A percentile compares a stretch with the other conserved stretches of the same genome.
Conservation (phyloP, 768 basidiomycete genomes). For the Glaciozyma antarctica region DNA sequence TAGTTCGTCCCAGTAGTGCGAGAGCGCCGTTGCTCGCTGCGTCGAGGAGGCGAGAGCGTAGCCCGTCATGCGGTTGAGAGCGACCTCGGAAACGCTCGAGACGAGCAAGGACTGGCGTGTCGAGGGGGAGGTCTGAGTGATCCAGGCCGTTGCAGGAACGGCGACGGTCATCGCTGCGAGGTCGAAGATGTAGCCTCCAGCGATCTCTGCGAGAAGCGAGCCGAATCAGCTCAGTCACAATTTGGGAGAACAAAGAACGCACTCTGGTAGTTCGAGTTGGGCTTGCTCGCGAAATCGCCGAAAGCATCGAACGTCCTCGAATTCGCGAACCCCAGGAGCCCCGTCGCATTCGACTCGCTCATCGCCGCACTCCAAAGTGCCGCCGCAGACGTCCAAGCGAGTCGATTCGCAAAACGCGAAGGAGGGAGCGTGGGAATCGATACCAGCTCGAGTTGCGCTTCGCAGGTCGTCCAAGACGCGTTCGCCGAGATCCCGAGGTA, state of each 20-base stretch:
- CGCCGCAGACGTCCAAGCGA: constrained; percentile 4
- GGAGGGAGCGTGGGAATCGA: constrained; percentile 7
- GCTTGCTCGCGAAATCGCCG: constrained; percentile 5
- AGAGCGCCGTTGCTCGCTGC: constrained; percentile 9
- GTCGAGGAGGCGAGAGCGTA: constrained; percentile 3
- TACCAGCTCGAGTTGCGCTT: constrained; percentile 11
- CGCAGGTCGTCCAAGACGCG: not conserved
- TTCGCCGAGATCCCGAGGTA: constrained; percentile 3
- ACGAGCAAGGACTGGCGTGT: not conserved
- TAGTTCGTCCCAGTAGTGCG: constrained; percentile 16
- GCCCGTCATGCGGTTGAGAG: not conserved
- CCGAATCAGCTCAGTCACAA: too few relatives aligned
- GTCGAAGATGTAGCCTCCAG: constrained; percentile 13
- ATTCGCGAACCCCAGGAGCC: constrained; percentile 8
- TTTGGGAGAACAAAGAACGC: too few relatives aligned
- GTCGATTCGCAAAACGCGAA: not conserved
- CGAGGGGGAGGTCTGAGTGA: not conserved
- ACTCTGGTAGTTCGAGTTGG: constrained; percentile 15
- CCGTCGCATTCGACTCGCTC: constrained; percentile 8
- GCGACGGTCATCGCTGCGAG: constrained; percentile 3
- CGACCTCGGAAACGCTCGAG: not conserved
- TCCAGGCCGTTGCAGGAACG: constrained; percentile 1
- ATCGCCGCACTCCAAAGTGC: constrained; percentile 11
- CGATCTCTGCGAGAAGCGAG: not conserved
- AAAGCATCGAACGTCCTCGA: not conserved